These are phyloP conservation scores for Xenoacremonium recifei DNA, from an alignment of 2,329 filamentous ascomycete genomes.

Conservation along the genomic window DNA sequence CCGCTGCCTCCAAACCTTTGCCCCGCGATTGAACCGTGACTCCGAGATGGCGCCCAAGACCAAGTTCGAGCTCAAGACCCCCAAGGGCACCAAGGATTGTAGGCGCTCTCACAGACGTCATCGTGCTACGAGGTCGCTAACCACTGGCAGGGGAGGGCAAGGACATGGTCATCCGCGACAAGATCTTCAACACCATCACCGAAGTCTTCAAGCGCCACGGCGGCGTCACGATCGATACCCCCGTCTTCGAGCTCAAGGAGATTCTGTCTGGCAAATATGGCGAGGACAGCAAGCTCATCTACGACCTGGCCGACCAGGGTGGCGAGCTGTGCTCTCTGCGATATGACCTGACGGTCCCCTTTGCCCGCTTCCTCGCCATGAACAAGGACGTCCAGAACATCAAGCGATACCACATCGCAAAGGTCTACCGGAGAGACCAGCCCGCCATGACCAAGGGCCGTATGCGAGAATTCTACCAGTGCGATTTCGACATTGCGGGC, in stretches of 20 bases:
- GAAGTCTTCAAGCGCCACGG: conserved; percentile 83
- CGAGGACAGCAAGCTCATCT: conserved; percentile 90
- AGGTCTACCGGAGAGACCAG: conserved; percentile 60
- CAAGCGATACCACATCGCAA: conserved; percentile 94
- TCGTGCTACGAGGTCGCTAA: not conserved
- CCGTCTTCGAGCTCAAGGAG: conserved; percentile 82
- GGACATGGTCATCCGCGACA: conserved; percentile 77
- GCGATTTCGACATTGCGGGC: conserved; percentile 94
- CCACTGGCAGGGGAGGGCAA: conserved; percentile 56
- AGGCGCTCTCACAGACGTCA: conserved; percentile 3
- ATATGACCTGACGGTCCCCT: conserved; percentile 86
- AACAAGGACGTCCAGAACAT: conserved; percentile 79
- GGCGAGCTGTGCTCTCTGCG: conserved; percentile 73
- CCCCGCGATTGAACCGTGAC: conserved; percentile 21
- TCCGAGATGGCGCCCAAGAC: conserved; percentile 29
- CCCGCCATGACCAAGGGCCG: conserved; percentile 79
- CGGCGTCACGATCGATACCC: conserved; percentile 75
- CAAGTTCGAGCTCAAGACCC: conserved; percentile 66
- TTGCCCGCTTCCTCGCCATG: conserved; percentile 91
- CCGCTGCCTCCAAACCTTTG: conserved; percentile 21
- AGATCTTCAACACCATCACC: conserved; percentile 74
- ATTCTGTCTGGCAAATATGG: conserved; percentile 89
- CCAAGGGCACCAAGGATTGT: conserved; percentile 90
- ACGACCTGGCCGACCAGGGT: conserved; percentile 83
- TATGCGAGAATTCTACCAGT: conserved; percentile 96